Conservation (phyloP, 2,329 filamentous ascomycete species). For the Cladosporium sp. region DNA sequence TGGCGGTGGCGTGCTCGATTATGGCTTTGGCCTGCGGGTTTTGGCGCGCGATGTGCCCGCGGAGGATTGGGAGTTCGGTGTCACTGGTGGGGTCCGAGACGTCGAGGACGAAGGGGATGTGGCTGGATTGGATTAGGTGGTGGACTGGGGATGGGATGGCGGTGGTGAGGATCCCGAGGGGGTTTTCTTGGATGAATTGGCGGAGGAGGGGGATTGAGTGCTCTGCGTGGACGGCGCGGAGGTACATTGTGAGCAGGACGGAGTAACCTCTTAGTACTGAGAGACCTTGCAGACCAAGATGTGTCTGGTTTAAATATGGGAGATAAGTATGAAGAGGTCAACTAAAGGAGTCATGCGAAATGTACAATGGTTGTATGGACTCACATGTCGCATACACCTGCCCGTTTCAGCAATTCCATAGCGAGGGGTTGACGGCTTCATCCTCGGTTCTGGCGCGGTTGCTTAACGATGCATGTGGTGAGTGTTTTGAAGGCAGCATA, state of each 20-base stretch:
- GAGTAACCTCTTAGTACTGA: not conserved
- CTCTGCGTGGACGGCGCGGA: slow-evolving; percentile 8
- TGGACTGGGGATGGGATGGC: slow-evolving; percentile 47
- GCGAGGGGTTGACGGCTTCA: not conserved
- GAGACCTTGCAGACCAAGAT: not conserved
- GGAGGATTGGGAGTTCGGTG: slow-evolving; percentile 42
- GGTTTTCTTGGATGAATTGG: slow-evolving; percentile 53
- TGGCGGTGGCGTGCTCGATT: slow-evolving; percentile 37
- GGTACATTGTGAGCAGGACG: slow-evolving; percentile 1
- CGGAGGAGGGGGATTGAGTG: slow-evolving; percentile 32
- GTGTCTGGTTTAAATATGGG: not conserved
- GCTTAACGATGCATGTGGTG: no score
- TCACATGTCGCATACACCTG: not conserved
- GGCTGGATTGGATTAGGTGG: slow-evolving; percentile 52
- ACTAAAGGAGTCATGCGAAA: not conserved
- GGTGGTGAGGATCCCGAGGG: slow-evolving; percentile 58
- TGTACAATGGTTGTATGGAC: not conserved
- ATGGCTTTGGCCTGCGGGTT: slow-evolving; percentile 61
- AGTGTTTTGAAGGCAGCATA: no score
- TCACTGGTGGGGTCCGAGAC: slow-evolving; percentile 36
- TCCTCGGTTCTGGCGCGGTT: no score
- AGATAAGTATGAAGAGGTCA: not conserved
- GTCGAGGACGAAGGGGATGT: slow-evolving; percentile 57
- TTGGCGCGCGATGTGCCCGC: slow-evolving; percentile 56
- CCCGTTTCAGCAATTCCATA: not conserved